Conservation (phyloP, 169 alveolate species). For the Cystoisospora suis region DNA sequence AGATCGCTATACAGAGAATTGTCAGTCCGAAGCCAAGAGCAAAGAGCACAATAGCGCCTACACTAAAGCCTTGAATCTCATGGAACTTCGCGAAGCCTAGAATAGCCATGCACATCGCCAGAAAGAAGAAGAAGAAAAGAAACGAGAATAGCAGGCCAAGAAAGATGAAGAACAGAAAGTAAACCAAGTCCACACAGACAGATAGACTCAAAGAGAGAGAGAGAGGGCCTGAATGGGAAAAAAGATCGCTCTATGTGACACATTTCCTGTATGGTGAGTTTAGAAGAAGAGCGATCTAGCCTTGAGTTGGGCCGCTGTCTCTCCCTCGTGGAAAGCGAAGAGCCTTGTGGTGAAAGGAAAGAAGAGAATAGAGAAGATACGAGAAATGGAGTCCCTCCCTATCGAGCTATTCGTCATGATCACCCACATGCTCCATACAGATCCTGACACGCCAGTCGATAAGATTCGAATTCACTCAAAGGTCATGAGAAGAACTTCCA, state of each 20-base stretch:
- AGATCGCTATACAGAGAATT: conserved; percentile 72
- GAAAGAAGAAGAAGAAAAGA: not conserved
- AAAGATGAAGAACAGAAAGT: not conserved
- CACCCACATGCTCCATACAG: no score
- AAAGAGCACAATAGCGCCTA: conserved; percentile 72
- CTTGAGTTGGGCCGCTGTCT: no score
- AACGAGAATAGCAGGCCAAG: not conserved
- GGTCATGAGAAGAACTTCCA: not conserved
- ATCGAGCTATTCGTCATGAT: no score
- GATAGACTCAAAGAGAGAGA: not conserved
- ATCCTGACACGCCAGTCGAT: no score
- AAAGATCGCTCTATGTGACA: no score
- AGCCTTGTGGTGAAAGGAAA: no score
- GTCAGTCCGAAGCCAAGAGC: conserved; percentile 74
- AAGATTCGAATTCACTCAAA: no score
- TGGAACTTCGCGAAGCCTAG: conserved; percentile 79
- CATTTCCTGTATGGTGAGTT: no score
- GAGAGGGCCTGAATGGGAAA: not conserved
- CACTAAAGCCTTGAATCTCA: conserved; percentile 80
- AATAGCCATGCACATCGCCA: not conserved
- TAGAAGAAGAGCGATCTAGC: no score
- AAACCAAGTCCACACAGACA: not conserved
- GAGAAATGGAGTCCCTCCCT: no score
- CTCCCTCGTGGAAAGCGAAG: no score
- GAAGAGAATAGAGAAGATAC: no score